Conservation (phyloP, 2,329 filamentous ascomycete genomes). For the Stemphylium beticola region DNA sequence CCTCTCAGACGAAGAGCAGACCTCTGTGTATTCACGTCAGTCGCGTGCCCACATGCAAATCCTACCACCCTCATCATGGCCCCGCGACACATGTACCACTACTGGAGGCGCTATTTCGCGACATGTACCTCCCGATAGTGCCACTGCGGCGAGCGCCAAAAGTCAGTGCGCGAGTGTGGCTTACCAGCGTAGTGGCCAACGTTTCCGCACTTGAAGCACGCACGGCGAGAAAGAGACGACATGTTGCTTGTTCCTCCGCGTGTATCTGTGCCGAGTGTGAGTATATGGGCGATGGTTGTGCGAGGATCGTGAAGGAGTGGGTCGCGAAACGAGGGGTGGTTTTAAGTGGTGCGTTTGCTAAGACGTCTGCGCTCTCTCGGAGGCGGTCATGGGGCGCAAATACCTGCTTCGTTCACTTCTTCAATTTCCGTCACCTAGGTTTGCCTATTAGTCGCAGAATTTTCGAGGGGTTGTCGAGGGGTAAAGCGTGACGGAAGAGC, state of each 20-base stretch:
- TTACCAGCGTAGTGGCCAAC: conserved; percentile 61
- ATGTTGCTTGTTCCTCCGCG: conserved; percentile 50
- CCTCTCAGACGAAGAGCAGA: conserved; percentile 96
- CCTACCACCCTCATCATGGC: conserved; percentile 16
- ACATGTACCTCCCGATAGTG: conserved; percentile 19
- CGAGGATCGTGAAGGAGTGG: conserved; percentile 21
- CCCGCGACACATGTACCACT: conserved; percentile 26
- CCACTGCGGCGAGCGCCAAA: conserved; percentile 26
- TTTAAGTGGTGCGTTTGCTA: conserved; percentile 30
- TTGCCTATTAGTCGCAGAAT: conserved; percentile 37
- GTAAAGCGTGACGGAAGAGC: conserved; percentile 29
- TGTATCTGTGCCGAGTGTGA: conserved; percentile 32
- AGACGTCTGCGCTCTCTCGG: conserved; percentile 17
- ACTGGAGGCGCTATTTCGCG: conserved; percentile 16
- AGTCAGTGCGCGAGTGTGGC: conserved; percentile 26
- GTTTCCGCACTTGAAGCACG: conserved; percentile 62
- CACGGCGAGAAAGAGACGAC: conserved; percentile 61
- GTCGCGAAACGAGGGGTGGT: conserved; percentile 22
- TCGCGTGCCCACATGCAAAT: conserved; percentile 12
- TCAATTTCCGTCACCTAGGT: conserved; percentile 44
- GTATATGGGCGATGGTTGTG: conserved; percentile 22
- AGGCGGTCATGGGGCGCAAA: conserved; percentile 11
- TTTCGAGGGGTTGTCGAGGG: conserved; percentile 38
- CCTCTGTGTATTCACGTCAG: conserved; percentile 63
- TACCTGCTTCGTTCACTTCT: conserved; percentile 40